A percentile compares a stretch with the other conserved stretches of the same genome.
Evolutionary conservation across 1,139 yeast genomes (phyloP).

Genomic region (Entelexis sorbosivorans): DNA sequence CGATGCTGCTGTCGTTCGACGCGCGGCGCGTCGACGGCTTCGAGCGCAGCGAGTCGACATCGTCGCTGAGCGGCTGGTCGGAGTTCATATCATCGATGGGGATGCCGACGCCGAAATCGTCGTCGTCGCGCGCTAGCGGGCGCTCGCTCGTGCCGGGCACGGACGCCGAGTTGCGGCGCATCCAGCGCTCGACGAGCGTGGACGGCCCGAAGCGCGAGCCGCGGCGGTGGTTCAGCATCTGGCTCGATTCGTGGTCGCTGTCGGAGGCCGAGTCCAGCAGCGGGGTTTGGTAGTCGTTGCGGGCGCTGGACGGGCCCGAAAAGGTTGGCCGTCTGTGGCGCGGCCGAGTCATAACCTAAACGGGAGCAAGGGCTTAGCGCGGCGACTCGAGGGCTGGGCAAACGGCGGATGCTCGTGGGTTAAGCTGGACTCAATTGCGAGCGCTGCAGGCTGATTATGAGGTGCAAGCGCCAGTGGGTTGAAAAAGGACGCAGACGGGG

Average conservation of each 20-base stretch:
- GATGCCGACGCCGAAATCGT: conserved; percentile 21
- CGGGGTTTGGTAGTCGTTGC: neutral
- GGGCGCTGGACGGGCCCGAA: conserved; percentile 7
- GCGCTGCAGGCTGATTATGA: too few species aligned
- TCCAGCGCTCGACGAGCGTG: conserved; percentile 23
- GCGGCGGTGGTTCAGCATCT: conserved; percentile 12
- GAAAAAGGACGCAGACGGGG: too few species aligned
- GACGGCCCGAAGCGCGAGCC: conserved; percentile 12
- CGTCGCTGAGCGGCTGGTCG: conserved; percentile 15
- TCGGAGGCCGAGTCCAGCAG: conserved; percentile 1
- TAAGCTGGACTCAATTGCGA: too few species aligned
- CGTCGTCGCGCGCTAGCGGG: conserved; percentile 10
- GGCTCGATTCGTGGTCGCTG: conserved; percentile 8
- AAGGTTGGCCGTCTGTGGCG: conserved; percentile 17
- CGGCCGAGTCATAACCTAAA: conserved; percentile 13
- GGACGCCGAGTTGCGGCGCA: conserved; percentile 18
- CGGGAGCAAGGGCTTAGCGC: too few species aligned
- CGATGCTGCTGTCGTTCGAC: conserved; percentile 60
- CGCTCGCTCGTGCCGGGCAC: conserved; percentile 5
- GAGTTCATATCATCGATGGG: conserved; percentile 16
- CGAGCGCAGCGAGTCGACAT: conserved; percentile 33
- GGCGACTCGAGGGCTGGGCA: too few species aligned
- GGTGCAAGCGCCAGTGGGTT: too few species aligned
- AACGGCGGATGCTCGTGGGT: too few species aligned
- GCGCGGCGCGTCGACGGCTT: conserved; percentile 66